Conservation (phyloP, 164 flowering plant genomes). For the Aristolochia fimbriata region DNA sequence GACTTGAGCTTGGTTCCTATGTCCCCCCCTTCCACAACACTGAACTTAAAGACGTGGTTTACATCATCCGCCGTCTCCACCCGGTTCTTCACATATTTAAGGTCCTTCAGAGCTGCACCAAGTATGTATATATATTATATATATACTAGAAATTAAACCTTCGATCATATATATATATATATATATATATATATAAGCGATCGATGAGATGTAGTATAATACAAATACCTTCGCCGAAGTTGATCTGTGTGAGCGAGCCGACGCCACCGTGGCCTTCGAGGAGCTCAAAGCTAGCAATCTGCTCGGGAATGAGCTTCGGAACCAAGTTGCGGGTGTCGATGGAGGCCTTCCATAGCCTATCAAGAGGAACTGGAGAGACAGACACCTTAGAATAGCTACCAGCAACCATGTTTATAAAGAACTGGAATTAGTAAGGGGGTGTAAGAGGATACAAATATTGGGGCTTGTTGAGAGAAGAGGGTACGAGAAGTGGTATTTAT, state of each 20-base stretch:
- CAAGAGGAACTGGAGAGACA: not conserved
- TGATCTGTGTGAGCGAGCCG: constrained; percentile 2
- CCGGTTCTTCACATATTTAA: constrained; percentile 3
- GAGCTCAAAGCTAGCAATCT: not conserved
- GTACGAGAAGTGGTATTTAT: not conserved
- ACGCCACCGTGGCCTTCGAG: constrained; percentile 5
- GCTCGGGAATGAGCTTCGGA: constrained; percentile 3
- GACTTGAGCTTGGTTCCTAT: constrained; percentile 1
- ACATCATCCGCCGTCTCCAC: not conserved
- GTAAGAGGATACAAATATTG: not conserved
- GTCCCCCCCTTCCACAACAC: constrained; percentile 1
- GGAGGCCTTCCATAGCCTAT: constrained; percentile 3
- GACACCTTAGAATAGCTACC: not conserved
- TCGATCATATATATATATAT: too few relatives aligned
- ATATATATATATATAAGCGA: too few relatives aligned
- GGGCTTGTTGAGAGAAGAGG: not conserved
- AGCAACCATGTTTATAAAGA: constrained; percentile 1
- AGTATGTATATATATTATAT: too few relatives aligned
- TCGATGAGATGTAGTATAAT: too few relatives aligned
- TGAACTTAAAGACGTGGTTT: not conserved
- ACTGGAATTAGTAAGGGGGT: not conserved
- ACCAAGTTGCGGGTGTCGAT: not conserved
- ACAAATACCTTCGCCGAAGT: not conserved
- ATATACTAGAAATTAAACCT: too few relatives aligned
- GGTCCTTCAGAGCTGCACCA: not conserved